phyloP scores from a whole-genome alignment of 169 alveolate genomes.

The Eimeria maxima region DNA sequence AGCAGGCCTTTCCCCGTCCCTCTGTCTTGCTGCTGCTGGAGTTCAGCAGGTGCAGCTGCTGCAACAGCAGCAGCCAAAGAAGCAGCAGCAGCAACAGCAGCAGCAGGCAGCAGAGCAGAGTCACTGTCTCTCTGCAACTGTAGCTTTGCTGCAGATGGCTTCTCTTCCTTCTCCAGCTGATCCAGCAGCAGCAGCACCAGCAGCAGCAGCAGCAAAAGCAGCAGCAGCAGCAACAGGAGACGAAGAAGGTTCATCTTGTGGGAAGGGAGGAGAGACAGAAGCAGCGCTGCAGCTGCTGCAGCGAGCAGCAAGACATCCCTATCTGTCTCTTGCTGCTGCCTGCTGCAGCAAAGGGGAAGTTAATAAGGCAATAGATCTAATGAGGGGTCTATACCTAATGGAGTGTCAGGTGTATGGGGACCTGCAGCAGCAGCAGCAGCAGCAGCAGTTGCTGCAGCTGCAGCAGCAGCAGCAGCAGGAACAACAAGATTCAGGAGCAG shows the following conservation, averaged over 20 bases:
- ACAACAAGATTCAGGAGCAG: too few species aligned
- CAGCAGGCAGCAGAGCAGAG: neutral
- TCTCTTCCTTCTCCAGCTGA: constrained; percentile 1
- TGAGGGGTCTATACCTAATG: neutral
- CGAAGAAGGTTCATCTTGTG: neutral
- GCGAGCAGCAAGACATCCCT: constrained; percentile 17
- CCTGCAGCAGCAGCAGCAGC: constrained; percentile 58
- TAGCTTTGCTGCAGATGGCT: constrained; percentile 45
- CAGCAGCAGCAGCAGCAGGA: constrained; percentile 51
- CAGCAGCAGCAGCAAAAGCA: too few species aligned
- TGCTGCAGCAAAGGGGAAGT: neutral
- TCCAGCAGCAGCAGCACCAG: too few species aligned
- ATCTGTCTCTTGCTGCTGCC: constrained; percentile 41
- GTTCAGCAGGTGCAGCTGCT: neutral
- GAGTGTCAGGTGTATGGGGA: constrained; percentile 12
- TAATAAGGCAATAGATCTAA: neutral
- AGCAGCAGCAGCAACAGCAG: neutral
- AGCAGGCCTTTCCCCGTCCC: constrained; percentile 3
- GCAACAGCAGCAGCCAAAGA: neutral
- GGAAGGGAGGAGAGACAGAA: constrained; percentile 11
- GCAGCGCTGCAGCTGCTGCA: constrained; percentile 10
- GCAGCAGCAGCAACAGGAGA: neutral
- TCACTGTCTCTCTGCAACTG: neutral
- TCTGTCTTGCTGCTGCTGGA: constrained; percentile 44
- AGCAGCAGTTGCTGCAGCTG: too few species aligned